These are phyloP conservation scores for Galerina marginata DNA, from an alignment of 768 basidiomycete species.

Conservation along the genomic window DNA sequence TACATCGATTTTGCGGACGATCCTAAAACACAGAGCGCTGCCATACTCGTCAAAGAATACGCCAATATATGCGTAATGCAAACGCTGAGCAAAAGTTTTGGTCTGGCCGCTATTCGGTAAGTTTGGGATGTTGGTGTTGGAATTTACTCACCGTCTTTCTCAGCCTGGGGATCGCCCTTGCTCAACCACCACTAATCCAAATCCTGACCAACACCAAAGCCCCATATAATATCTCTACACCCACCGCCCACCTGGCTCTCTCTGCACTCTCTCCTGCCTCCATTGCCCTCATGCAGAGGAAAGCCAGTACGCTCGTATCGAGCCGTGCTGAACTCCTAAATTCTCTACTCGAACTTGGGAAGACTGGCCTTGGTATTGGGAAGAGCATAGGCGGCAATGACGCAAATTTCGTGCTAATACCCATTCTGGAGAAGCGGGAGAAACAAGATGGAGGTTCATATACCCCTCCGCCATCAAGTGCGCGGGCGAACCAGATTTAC, in stretches of 20 bases:
- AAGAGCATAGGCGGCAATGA: conserved; percentile 77
- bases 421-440: conserved; percentile 56
- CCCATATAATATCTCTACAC: conserved; percentile 94
- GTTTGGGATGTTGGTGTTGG: conserved; percentile 24
- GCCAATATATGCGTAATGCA: conserved; percentile 94
- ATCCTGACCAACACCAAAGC: conserved; percentile 95
- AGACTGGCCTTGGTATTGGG: conserved; percentile 59
- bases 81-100: conserved; percentile 95
- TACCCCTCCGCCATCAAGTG: conserved; percentile 38
- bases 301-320: conserved; percentile 59
- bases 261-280: conserved; percentile 76
- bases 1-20: conserved; percentile 90
- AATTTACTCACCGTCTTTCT: neutral
- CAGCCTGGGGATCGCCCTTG: conserved; percentile 89
- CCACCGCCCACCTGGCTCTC: conserved; percentile 82
- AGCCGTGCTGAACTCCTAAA: conserved; percentile 63
- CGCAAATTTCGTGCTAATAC: conserved; percentile 90
- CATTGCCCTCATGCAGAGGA: conserved; percentile 65
- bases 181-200: conserved; percentile 89
- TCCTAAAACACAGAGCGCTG: conserved; percentile 58
- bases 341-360: conserved; percentile 49
- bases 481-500: conserved; percentile 70
- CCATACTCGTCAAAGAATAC: conserved; percentile 75
- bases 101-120: conserved; percentile 92
- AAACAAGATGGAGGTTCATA: conserved; percentile 27